Evolutionary conservation across 169 alveolate species (phyloP).

Genomic region (Plasmodium relictum): DNA sequence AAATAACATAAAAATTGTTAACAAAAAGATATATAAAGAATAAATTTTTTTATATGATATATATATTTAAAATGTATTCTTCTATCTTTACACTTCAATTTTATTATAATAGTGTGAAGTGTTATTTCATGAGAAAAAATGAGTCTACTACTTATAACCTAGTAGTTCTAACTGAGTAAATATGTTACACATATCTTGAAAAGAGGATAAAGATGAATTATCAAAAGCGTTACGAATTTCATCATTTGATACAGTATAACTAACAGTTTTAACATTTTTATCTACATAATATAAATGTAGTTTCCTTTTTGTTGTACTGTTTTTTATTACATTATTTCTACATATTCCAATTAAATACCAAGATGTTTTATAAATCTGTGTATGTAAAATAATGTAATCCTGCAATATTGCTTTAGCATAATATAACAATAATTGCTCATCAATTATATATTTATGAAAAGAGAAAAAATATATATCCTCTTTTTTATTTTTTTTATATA

Average conservation of each 20-base stretch:
- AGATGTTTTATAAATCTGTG: constrained; percentile 54
- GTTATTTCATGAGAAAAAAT: too few relatives aligned
- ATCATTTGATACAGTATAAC: constrained; percentile 33
- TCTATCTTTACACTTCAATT: too few relatives aligned
- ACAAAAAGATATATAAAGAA: too few relatives aligned
- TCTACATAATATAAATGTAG: constrained; percentile 57
- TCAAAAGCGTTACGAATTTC: constrained; percentile 36
- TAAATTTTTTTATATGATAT: too few relatives aligned
- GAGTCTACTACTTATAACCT: constrained; percentile 28
- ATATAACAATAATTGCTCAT: constrained; percentile 24
- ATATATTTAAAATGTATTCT: too few relatives aligned
- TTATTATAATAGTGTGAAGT: too few relatives aligned
- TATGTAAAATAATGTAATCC: constrained; percentile 58
- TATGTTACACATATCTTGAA: constrained; percentile 73
- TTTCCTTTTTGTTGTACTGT: constrained; percentile 21
- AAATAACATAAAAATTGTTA: too few relatives aligned
- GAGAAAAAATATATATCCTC: constrained; percentile 25
- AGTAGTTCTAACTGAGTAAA: constrained; percentile 47
- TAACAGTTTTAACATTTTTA: constrained; percentile 34
- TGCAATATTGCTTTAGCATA: constrained; percentile 35
- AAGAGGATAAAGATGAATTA: constrained; percentile 50
- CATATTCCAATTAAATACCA: constrained; percentile 66
- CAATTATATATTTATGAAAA: constrained; percentile 57
- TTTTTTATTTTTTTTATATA: constrained; percentile 19
- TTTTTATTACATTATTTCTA: constrained; percentile 48